Evolutionary conservation across 2,329 filamentous ascomycete species (phyloP).

Genomic region (Paracorniculantispora psalliotae): DNA sequence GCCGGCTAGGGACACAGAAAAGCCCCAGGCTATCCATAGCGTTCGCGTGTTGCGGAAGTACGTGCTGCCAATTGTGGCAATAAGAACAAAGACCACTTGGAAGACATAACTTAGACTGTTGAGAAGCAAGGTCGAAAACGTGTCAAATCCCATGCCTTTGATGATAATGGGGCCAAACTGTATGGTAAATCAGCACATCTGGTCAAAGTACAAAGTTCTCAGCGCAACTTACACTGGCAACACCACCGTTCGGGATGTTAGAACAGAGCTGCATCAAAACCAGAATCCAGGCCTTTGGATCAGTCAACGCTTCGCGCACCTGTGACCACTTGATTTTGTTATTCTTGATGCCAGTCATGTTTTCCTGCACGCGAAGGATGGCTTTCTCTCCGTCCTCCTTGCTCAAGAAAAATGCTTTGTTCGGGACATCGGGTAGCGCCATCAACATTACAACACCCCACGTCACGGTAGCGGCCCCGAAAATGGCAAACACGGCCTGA

Average conservation of each 20-base stretch:
- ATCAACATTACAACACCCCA: constrained; percentile 16
- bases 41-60: constrained; percentile 22
- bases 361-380: constrained; percentile 25
- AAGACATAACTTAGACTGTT: constrained; percentile 18
- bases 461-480: constrained; percentile 6
- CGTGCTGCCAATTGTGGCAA: constrained; percentile 20
- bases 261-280: constrained; percentile 21
- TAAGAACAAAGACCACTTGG: constrained; percentile 22
- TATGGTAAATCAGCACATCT: constrained; percentile 2
- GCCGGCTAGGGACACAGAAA: constrained; percentile 19
- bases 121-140: constrained; percentile 20
- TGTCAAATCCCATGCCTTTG: constrained; percentile 21
- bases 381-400: constrained; percentile 25
- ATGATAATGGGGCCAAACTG: constrained; percentile 25
- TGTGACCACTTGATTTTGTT: constrained; percentile 24
- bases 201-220: background rate
- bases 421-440: constrained; percentile 21
- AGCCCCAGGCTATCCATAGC: constrained; percentile 22
- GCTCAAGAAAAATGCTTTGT: constrained; percentile 25
- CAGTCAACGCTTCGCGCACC: constrained; percentile 21
- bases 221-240: constrained; percentile 19
- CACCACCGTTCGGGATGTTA: constrained; percentile 28
- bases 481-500: constrained; percentile 14
- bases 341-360: constrained; percentile 32
- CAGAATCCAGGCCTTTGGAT: constrained; percentile 24